These are phyloP conservation scores for Halteria grandinella DNA, from an alignment of 73 alveolate genomes.

Conservation along the genomic window DNA sequence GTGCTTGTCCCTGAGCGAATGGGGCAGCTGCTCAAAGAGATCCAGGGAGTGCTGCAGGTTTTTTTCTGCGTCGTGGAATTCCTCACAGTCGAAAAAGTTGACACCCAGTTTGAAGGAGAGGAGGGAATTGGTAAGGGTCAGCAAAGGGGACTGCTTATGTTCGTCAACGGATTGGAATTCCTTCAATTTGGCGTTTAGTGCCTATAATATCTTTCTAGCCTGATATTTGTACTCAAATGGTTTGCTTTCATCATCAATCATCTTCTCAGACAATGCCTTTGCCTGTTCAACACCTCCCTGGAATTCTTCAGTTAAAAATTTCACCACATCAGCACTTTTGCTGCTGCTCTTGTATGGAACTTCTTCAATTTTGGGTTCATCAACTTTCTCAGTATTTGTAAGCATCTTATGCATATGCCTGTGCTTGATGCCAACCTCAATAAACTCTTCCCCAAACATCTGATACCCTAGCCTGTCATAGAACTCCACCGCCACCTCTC, in stretches of 20 bases:
- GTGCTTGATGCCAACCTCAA: no score
- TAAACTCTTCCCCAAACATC: no score
- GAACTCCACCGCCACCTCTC: no score
- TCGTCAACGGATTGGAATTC: neutral
- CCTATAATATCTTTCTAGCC: slow-evolving; percentile 75
- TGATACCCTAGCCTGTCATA: no score
- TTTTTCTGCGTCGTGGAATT: slow-evolving; percentile 69
- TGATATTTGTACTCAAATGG: slow-evolving; percentile 81
- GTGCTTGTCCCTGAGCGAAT: slow-evolving; percentile 69
- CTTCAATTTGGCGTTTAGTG: slow-evolving; percentile 56
- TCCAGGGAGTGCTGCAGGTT: slow-evolving; percentile 49
- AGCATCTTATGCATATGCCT: no score
- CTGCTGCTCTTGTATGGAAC: no score
- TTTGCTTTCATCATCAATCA: slow-evolving; percentile 49
- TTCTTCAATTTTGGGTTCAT: no score
- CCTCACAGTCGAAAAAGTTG: slow-evolving; percentile 87
- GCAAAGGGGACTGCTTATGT: neutral
- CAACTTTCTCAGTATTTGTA: no score
- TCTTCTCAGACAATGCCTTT: no score
- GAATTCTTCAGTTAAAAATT: no score
- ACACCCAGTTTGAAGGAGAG: slow-evolving; percentile 74
- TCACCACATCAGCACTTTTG: no score
- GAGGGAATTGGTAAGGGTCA: slow-evolving; percentile 13
- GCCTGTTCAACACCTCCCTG: no score
- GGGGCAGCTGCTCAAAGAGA: slow-evolving; percentile 72